Evolutionary conservation across 2,329 filamentous ascomycete species (phyloP), one percentile per base, ranked within the genome.

Genomic region (Dothidotthia symphoricarpi): DNA sequence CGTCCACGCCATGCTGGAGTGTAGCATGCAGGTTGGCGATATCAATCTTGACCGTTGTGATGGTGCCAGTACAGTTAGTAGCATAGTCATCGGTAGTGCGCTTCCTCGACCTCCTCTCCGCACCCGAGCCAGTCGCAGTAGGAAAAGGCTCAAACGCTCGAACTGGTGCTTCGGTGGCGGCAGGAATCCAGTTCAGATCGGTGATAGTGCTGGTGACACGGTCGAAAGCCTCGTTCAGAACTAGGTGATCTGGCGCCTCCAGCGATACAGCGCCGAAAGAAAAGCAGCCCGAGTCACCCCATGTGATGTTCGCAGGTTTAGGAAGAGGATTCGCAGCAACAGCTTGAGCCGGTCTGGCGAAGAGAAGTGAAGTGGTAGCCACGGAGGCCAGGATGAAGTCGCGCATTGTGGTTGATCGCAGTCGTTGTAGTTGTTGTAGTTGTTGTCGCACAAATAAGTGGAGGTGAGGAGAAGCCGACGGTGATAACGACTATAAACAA

Each of bases 1-100:
- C 76, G 39, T 79, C 74, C 15, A 78, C 75, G 3, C 74, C 76
- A 47, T 79, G 75, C 52, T 78, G 69, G 19, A 80, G 63, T 41
- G 74, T 67, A 3, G 72, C 75, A 10, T 67, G 45, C 28, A 55
- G 55, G 49, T 80, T 64, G 6, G 65, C 47, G 16, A 81, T 61
- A 6, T 70, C 59, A 29, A 80, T 61, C 16, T 72, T 64, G 25
- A 80, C 63, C 10, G 60, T 61, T 4, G 49, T 67, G n/a, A 80
- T 57, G 6, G 53, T 37, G 13, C 43, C 42, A 12, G 61, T 62
- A 34, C 53, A 49, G 34, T 63, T 65, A 30, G 49, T 45, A 4
- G 45, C 39, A 24, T 57, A 55, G 33, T 61, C 57, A 30, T 57
- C 48, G 43, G 32, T 51, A 13, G 22, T 26, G 34, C 50, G 56